A percentile compares a stretch with the other conserved stretches of the same genome.
Conservation (phyloP, 805 yeast species). For the Schwanniomyces vanrijiae region DNA sequence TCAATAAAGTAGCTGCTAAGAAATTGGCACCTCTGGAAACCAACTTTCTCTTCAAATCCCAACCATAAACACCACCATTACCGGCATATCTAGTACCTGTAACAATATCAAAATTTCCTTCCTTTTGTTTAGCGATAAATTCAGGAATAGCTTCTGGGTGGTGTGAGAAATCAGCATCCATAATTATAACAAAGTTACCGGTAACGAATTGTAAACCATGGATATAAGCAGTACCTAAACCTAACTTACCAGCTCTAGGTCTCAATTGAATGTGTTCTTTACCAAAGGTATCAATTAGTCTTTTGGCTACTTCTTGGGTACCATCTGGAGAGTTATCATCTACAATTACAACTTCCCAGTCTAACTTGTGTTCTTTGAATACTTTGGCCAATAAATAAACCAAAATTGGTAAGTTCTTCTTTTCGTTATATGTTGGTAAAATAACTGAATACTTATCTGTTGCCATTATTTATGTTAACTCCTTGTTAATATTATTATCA, state of each 20-base stretch:
- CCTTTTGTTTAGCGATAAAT: constrained; percentile 64
- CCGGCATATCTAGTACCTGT: constrained; percentile 74
- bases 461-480: constrained; percentile 9
- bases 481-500: neutral
- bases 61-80: constrained; percentile 79
- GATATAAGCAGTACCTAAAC: constrained; percentile 78
- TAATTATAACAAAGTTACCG: constrained; percentile 74
- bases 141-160: constrained; percentile 80
- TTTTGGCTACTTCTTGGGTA: constrained; percentile 69
- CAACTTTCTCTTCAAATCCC: constrained; percentile 79
- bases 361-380: constrained; percentile 53
- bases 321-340: constrained; percentile 85
- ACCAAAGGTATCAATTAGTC: constrained; percentile 59
- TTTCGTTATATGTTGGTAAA: constrained; percentile 77
- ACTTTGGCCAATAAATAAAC: constrained; percentile 69
- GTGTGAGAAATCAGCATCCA: constrained; percentile 85
- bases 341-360: constrained; percentile 78
- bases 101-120: constrained; percentile 50
- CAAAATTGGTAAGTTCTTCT: constrained; percentile 61
- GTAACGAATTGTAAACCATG: constrained; percentile 71
- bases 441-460: constrained; percentile 64
- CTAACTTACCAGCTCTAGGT: constrained; percentile 75
- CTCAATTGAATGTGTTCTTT: constrained; percentile 59
- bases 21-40: constrained; percentile 81
- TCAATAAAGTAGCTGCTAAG: constrained; percentile 66